Base-by-base conservation (phyloP, 2,329 filamentous ascomycete species). In the Colletotrichum destructivum region DNA sequence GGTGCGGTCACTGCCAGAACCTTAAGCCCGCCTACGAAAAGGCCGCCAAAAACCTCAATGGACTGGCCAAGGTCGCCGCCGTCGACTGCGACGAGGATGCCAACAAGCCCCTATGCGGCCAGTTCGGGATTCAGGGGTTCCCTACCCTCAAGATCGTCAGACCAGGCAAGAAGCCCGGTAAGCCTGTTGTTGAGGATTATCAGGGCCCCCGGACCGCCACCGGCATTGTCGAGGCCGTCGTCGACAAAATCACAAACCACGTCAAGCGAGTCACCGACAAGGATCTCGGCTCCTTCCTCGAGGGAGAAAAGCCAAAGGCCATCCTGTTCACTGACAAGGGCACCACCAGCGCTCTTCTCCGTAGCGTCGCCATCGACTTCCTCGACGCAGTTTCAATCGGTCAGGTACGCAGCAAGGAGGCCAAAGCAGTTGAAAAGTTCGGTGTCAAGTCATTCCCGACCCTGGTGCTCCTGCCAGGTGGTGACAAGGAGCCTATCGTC, bases 1-100 rank as follows among this genome's bases (percentile, higher is more conserved):
- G 96, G 96, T 98, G 96, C 79, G 96, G 96, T 52, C 96, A 98
- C 84, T 99, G 96, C 86, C 89, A 98, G 84, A 98, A 93, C 84
- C 92, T 99, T 78, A 95, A 98, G 84, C 96, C 95, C 3, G 94
- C 94, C 55, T 99, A 96, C 84, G 96, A 98, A 82, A 98, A 98
- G 83, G 95, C 92, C 2, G 96, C 96, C 76, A 93, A 92, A 78
- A 94, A 91, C 77, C 92, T 99, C 70, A 90, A 93, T n/a, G 96
- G 96, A 16, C 88, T 98, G 16, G 96, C 95, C 77, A 97, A 98
- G 78, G 96, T 99, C 52, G 96, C 94, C 59, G 96, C 97, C 66
- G 87, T 99, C 75, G 93, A 99, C 83, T 99, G 96, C 82, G 96
- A 99, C 78, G 95, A 97, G 42, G 96, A 98, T 65, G 84, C 87